Conservation (phyloP, 176 grass and related monocot species). For the Carex scoparia region DNA sequence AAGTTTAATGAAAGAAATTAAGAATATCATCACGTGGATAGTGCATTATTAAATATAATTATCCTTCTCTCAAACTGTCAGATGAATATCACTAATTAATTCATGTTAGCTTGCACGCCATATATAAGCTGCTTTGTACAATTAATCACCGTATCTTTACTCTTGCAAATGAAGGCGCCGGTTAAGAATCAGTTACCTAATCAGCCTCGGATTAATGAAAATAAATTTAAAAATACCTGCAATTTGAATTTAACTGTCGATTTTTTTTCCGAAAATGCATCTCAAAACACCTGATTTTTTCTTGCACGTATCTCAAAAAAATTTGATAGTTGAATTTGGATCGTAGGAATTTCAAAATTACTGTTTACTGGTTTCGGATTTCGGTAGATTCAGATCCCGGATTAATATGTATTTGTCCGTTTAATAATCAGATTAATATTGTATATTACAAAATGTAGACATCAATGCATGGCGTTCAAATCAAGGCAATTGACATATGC, state of each 20-base stretch:
- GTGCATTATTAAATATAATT: neutral
- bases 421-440: no score
- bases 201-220: no score
- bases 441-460: neutral
- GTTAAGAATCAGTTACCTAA: neutral
- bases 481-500: neutral
- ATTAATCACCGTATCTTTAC: neutral
- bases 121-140: neutral
- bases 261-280: no score
- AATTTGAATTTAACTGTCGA: no score
- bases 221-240: no score
- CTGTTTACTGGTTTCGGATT: no score
- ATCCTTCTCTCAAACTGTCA: neutral
- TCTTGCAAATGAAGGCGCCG: neutral
- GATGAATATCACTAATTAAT: neutral
- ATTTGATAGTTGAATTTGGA: no score
- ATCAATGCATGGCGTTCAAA: neutral
- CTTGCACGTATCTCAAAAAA: no score
- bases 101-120: slow-evolving; percentile 16
- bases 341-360: no score
- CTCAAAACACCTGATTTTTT: no score
- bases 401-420: no score
- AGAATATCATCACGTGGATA: neutral
- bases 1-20: neutral
- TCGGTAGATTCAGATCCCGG: no score